A percentile compares a stretch with the other conserved stretches of the same genome.
These are phyloP conservation scores for Rhodofomes roseus DNA, from an alignment of 1,284 basidiomycete species.

Conservation along the genomic window DNA sequence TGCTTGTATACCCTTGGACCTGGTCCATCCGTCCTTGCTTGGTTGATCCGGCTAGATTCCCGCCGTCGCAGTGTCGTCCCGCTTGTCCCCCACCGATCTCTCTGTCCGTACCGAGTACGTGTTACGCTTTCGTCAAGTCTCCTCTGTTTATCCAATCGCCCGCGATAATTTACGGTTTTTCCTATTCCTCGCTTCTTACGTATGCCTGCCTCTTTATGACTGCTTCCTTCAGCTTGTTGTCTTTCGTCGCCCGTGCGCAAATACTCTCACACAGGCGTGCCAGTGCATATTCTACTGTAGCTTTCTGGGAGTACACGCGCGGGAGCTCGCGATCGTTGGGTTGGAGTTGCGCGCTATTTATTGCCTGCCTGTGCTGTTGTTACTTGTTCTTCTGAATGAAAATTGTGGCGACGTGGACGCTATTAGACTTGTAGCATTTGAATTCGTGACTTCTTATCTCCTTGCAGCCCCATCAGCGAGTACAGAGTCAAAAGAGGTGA, in stretches of 20 bases:
- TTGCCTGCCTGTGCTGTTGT: constrained; percentile 1
- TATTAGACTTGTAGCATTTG: neutral
- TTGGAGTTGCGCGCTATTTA: constrained; percentile 12
- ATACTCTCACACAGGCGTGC: neutral
- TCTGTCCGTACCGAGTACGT: neutral
- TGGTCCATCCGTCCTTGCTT: constrained; percentile 18
- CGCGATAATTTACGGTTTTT: neutral
- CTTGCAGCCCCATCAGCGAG: no score
- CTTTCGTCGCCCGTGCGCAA: neutral
- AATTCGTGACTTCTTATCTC: no score
- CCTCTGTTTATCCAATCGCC: neutral
- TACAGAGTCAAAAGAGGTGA: neutral
- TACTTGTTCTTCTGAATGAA: constrained; percentile 1
- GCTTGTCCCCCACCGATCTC: constrained; percentile 3
- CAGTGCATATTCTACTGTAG: neutral
- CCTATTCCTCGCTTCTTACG: neutral
- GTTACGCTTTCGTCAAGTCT: neutral
- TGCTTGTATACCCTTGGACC: constrained; percentile 16
- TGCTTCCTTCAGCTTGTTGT: constrained; percentile 7
- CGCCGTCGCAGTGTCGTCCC: constrained; percentile 13
- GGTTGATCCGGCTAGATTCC: constrained; percentile 24
- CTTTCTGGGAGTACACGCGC: neutral
- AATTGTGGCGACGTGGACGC: constrained; percentile 1
- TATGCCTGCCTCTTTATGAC: constrained; percentile 7
- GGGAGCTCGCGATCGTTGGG: constrained; percentile 6